Conservation (phyloP, 257 asterid species). For the Solanum ossicruentum region DNA sequence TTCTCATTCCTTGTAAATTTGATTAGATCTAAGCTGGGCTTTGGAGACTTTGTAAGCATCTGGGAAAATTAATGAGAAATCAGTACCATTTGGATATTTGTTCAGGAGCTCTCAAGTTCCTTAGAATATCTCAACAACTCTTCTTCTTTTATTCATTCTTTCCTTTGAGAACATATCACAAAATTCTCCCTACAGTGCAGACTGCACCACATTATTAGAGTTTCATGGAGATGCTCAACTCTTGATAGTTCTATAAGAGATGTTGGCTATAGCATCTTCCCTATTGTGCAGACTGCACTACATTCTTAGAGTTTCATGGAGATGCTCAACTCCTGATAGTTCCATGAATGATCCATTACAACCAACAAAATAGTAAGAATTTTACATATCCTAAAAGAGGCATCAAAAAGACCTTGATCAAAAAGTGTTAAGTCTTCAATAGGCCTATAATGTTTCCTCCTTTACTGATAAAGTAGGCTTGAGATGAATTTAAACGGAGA, state of each 20-base stretch:
- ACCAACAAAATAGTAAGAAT: neutral
- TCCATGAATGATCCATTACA: neutral
- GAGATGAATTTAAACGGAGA: neutral
- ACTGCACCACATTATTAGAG: neutral
- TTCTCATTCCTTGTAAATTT: no score
- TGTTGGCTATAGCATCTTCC: neutral
- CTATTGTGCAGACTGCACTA: neutral
- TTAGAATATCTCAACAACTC: no score
- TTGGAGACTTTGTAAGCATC: no score
- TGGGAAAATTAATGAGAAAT: no score
- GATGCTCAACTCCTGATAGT: neutral
- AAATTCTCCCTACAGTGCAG: neutral
- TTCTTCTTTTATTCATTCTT: no score
- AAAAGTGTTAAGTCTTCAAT: neutral
- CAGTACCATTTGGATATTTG: no score
- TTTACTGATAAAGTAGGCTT: neutral
- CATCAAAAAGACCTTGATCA: neutral
- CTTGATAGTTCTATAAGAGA: neutral
- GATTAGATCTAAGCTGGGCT: no score
- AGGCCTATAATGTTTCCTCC: neutral
- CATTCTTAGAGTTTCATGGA: neutral
- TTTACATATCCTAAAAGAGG: neutral
- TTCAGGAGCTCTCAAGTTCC: no score
- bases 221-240: neutral
- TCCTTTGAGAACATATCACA: no score